A percentile compares a stretch with the other conserved stretches of the same genome.
Conservation (phyloP, 768 basidiomycete genomes). For the Lanmaoa pseudosensibilis region DNA sequence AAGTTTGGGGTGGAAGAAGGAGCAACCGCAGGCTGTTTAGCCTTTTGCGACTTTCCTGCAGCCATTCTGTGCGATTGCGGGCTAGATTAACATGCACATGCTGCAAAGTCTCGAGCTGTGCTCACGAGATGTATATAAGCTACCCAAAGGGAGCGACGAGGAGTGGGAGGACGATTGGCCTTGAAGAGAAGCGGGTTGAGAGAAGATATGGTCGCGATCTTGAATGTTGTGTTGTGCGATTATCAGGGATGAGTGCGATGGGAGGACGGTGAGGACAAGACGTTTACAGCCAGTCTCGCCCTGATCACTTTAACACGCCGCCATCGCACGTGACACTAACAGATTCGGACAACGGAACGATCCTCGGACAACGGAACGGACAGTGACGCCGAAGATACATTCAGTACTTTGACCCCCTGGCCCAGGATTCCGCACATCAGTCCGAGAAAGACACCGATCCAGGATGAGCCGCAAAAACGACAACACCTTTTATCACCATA, state of each 20-base stretch:
- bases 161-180: background rate
- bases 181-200: background rate
- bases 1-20: slow-evolving; percentile 7
- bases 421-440: too few relatives aligned
- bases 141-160: background rate
- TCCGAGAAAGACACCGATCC: too few relatives aligned
- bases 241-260: slow-evolving; percentile 23
- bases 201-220: slow-evolving; percentile 17
- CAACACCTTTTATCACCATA: too few relatives aligned
- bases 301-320: slow-evolving; percentile 35
- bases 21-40: slow-evolving; percentile 16
- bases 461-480: too few relatives aligned
- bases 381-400: background rate
- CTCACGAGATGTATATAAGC: slow-evolving; percentile 18
- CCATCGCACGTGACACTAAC: slow-evolving; percentile 30
- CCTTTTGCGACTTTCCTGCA: slow-evolving; percentile 30
- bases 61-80: slow-evolving; percentile 27
- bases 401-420: too few relatives aligned
- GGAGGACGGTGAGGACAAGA: slow-evolving; percentile 12
- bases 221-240: slow-evolving; percentile 16
- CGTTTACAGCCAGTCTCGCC: slow-evolving; percentile 17
- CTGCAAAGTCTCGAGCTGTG: background rate
- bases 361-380: slow-evolving; percentile 9
- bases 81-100: slow-evolving; percentile 17
- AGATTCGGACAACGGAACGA: slow-evolving; percentile 19